Percentiles rank a stretch among this genome's conserved stretches.
phyloP scores from a whole-genome alignment of 148 eudicot genomes.

The Rhododendron ovatum region DNA sequence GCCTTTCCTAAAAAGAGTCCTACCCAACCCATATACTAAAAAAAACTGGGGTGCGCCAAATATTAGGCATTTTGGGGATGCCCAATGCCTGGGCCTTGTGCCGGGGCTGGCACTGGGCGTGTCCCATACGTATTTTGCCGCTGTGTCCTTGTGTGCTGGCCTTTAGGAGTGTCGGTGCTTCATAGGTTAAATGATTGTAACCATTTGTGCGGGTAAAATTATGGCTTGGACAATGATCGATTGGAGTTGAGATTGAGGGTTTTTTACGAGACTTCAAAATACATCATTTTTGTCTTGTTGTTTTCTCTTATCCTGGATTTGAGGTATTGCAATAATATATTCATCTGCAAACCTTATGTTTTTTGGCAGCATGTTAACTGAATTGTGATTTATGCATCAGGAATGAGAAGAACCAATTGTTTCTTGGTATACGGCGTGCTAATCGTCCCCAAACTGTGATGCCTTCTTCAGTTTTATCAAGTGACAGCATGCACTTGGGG shows the following conservation, averaged over 20 bases:
- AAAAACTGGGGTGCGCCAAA: no score
- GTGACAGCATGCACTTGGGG: slow-evolving; percentile 98
- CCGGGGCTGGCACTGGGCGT: no score
- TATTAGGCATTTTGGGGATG: no score
- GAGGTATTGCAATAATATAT: not conserved
- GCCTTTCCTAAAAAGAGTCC: no score
- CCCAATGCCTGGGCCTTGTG: no score
- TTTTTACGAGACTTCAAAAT: not conserved
- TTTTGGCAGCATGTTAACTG: not conserved
- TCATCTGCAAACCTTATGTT: not conserved
- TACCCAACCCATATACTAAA: no score
- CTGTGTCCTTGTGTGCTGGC: no score
- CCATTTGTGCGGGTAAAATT: not conserved
- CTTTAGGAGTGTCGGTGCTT: no score
- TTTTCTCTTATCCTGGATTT: not conserved
- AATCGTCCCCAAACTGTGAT: slow-evolving; percentile 81
- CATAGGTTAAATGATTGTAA: not conserved
- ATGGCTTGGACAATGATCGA: not conserved
- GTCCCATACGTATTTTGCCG: no score
- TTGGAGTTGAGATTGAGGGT: not conserved
- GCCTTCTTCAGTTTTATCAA: slow-evolving; percentile 95
- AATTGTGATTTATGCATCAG: slow-evolving; percentile 24
- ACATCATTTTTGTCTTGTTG: not conserved
- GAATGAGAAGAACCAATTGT: slow-evolving; percentile 90
- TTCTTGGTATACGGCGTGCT: slow-evolving; percentile 89